These are phyloP conservation scores for Colletotrichum sp. DNA, from an alignment of 2,329 filamentous ascomycete species.

Conservation along the genomic window DNA sequence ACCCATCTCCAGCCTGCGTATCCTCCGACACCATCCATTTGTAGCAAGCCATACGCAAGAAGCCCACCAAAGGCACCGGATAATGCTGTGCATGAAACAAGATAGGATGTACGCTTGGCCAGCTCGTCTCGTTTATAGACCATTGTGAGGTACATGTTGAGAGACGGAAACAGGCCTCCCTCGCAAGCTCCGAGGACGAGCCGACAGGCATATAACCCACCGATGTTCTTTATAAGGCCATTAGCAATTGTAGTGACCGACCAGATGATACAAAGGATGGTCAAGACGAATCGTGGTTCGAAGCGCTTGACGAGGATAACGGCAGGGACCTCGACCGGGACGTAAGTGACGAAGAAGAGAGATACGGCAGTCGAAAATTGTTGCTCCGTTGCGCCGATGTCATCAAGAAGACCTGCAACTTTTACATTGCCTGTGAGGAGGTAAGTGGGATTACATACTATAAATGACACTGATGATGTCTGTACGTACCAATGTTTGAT, in stretches of 20 bases:
- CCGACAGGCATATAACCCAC: background rate
- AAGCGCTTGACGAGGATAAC: background rate
- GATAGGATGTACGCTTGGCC: background rate
- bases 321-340: background rate
- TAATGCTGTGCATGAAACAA: background rate
- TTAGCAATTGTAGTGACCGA: background rate
- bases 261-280: background rate
- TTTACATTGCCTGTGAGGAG: background rate
- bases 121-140: background rate
- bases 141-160: background rate
- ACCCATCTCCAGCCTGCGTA: background rate
- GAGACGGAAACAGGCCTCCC: background rate
- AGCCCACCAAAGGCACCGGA: background rate
- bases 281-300: background rate
- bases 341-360: background rate
- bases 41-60: background rate
- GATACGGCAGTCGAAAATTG: background rate
- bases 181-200: background rate
- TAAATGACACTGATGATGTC: fast-evolving
- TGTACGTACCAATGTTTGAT: background rate
- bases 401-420: background rate
- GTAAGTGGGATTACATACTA: background rate
- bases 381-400: background rate
- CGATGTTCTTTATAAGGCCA: background rate
- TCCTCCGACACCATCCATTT: background rate